Base-by-base conservation (phyloP, 2,329 filamentous ascomycete species). In the Aspergillus sclerotialis region DNA sequence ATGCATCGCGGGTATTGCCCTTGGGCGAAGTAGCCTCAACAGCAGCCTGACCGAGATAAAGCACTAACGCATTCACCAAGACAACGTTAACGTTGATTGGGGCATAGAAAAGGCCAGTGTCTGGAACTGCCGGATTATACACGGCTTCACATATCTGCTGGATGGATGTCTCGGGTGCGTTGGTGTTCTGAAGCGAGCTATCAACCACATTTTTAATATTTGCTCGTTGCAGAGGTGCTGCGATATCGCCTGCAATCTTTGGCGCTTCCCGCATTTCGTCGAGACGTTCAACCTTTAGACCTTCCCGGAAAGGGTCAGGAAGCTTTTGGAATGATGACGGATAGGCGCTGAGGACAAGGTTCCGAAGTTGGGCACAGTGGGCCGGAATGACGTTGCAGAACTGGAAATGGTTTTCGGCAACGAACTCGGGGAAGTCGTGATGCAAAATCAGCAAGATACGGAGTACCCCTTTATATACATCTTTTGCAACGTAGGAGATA, bases 351-450 rank as follows among this genome's bases (percentile, higher is more conserved):
- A 96, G 73, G 34, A 98, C 79, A 35, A 94, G 72, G 53, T 96
- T 95, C 45, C 89, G 79, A 33, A 95, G 71, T 60, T 96, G 92
- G 11, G 82, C 80, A 61, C 86, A 92, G 52, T 92, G 83, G 32
- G 80, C 76, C 2, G 89, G 85, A 38, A 96, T 82, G 52, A 78
- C 79, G 48, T 84, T 81, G 64, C 82, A 88, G 33, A 98, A 76
- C 46, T 79, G 77, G 46, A 85, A 78, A 55, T 94, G 85, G 58
- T 94, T 87, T 49, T 89, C 85, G 5, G 85, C 83, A 27, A 98
- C 67, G 60, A 94, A 98, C 37, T 95, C 88, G 0, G 90, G 84
- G 61, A 87, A 96, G 59, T 98, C 92, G 55, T 96, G 92, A 48
- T 94, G 85, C 34, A 98, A 68, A 33, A 94, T 75, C 21, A 94